A percentile compares a stretch with the other conserved stretches of the same genome.
Conservation (phyloP, 306 rosid species). For the Cicer judaicum region DNA sequence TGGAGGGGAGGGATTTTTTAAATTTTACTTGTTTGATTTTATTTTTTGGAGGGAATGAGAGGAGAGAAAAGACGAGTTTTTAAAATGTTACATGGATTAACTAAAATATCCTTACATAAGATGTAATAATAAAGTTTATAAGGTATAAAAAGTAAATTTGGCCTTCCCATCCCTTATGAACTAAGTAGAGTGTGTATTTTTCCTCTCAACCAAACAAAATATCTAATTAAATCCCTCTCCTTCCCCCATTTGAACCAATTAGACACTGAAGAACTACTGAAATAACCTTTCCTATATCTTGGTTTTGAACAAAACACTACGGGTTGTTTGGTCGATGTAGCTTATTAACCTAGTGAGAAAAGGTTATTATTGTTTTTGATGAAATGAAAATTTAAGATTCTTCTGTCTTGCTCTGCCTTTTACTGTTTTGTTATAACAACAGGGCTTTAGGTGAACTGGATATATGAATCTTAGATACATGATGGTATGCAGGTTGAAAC, state of each 20-base stretch:
- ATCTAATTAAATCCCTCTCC: background rate
- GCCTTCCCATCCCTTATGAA: background rate
- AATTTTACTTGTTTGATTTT: background rate
- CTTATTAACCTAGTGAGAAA: too few species aligned
- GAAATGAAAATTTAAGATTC: background rate
- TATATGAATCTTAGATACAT: slow-evolving; percentile 14
- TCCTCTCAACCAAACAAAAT: background rate
- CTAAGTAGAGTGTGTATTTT: background rate
- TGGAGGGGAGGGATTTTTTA: background rate
- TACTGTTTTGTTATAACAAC: background rate
- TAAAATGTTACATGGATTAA: too few species aligned
- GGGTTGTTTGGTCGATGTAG: background rate
- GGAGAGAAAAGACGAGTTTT: background rate
- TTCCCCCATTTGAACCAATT: background rate
- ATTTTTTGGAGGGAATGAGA: background rate
- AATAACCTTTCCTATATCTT: background rate
- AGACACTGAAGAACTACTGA: background rate
- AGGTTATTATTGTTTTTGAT: background rate
- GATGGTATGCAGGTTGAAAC: slow-evolving; percentile 8
- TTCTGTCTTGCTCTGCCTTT: background rate
- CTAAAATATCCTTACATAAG: background rate
- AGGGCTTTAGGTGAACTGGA: background rate
- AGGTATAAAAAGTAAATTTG: background rate
- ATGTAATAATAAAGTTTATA: background rate
- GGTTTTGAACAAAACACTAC: background rate